phyloP scores from a whole-genome alignment of 2,329 filamentous ascomycete genomes.

The Trichoderma atrobrunneum region DNA sequence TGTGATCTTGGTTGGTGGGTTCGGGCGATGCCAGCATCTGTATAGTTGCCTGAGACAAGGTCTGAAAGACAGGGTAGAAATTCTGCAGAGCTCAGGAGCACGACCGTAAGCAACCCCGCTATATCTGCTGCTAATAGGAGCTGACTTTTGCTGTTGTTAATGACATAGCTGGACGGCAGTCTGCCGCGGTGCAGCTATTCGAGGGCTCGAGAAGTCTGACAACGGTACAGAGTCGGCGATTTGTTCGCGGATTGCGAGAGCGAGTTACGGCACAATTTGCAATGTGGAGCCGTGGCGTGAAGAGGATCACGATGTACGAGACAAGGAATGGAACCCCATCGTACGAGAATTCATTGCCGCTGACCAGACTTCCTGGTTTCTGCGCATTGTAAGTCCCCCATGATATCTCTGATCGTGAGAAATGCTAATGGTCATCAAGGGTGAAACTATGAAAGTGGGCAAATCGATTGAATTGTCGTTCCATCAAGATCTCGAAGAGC shows the following conservation, averaged over 20 bases:
- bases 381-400: slow-evolving; percentile 20
- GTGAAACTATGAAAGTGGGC: background rate
- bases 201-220: slow-evolving; percentile 22
- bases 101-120: slow-evolving; percentile 31
- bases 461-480: slow-evolving; percentile 5
- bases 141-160: too few species aligned
- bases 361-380: slow-evolving; percentile 32
- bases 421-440: background rate
- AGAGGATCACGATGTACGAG: background rate
- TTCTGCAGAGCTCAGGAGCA: slow-evolving; percentile 32
- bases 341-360: background rate
- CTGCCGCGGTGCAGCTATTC: slow-evolving; percentile 34
- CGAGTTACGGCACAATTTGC: slow-evolving; percentile 28
- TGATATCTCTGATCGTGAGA: too few species aligned
- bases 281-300: background rate
- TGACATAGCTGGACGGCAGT: slow-evolving; percentile 35
- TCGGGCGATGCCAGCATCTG: slow-evolving; percentile 36
- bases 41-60: slow-evolving; percentile 20
- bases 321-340: slow-evolving; percentile 21
- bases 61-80: background rate
- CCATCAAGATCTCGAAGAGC: slow-evolving; percentile 18
- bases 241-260: slow-evolving; percentile 27
- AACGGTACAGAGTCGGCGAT: slow-evolving; percentile 11
- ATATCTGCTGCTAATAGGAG: too few species aligned
- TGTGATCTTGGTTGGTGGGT: slow-evolving; percentile 39